phyloP scores from a whole-genome alignment of 805 yeast genomes.

The Ogataea pini region DNA sequence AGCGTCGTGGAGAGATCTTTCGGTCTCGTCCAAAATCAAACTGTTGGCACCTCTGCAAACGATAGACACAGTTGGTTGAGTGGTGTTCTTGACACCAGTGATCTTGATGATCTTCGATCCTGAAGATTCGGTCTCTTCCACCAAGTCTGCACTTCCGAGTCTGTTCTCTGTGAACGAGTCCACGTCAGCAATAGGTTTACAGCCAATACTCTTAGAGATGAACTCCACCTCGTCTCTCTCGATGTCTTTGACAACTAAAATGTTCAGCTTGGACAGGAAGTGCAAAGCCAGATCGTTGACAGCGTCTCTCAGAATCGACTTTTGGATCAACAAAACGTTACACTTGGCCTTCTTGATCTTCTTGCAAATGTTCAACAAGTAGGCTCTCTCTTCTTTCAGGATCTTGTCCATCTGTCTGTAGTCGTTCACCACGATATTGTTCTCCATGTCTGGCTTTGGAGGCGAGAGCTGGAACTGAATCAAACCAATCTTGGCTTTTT shows the following conservation, averaged over 20 bases:
- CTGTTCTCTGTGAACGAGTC: conserved; percentile 92
- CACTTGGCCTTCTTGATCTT: conserved; percentile 96
- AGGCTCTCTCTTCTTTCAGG: conserved; percentile 95
- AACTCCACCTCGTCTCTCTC: conserved; percentile 97
- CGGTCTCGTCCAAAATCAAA: conserved; percentile 91
- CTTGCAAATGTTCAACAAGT: conserved; percentile 90
- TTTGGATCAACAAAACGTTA: conserved; percentile 86
- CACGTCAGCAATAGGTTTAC: conserved; percentile 94
- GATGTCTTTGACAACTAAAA: conserved; percentile 91
- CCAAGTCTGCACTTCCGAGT: conserved; percentile 86
- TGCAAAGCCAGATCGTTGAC: conserved; percentile 94
- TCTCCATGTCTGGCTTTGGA: conserved; percentile 97
- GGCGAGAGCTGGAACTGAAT: conserved; percentile 95
- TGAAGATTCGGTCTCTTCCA: conserved; percentile 87
- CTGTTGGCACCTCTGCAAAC: conserved; percentile 94
- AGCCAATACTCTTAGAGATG: conserved; percentile 78
- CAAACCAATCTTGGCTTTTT: conserved; percentile 87
- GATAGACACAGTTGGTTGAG: conserved; percentile 76
- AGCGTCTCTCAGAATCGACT: conserved; percentile 92
- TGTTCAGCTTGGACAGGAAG: conserved; percentile 88
- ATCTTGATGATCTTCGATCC: conserved; percentile 89
- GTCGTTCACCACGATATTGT: conserved; percentile 94
- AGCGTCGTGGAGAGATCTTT: conserved; percentile 96
- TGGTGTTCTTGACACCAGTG: conserved; percentile 69
- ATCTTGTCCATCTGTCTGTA: conserved; percentile 99